Conservation (phyloP, 495 filamentous ascomycete species). For the Daldinia grandis region DNA sequence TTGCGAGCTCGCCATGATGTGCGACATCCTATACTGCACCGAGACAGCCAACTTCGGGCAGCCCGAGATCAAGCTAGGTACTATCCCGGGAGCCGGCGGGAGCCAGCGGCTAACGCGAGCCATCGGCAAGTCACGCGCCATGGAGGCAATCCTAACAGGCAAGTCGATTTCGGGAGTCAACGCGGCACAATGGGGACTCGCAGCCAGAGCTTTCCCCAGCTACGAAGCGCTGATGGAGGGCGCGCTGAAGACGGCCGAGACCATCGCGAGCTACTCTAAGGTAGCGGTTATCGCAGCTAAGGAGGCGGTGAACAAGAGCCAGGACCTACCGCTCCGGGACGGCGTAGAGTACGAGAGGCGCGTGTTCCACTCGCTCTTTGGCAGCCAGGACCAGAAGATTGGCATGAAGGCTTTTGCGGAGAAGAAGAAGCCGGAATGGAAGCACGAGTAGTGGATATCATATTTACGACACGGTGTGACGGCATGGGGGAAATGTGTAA, state of each 20-base stretch:
- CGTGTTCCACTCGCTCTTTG: slow-evolving; percentile 92
- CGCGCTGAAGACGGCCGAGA: slow-evolving; percentile 82
- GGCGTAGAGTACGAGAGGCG: slow-evolving; percentile 94
- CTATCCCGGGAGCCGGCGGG: slow-evolving; percentile 91
- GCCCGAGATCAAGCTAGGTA: slow-evolving; percentile 94
- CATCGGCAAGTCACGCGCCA: slow-evolving; percentile 87
- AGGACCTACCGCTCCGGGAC: slow-evolving; percentile 84
- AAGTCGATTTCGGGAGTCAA: slow-evolving; percentile 80
- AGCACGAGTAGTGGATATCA: slow-evolving; percentile 67
- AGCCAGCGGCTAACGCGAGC: slow-evolving; percentile 87
- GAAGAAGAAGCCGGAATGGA: slow-evolving; percentile 95
- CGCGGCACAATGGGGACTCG: slow-evolving; percentile 90
- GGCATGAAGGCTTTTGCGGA: slow-evolving; percentile 95
- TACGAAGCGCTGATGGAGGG: slow-evolving; percentile 83
- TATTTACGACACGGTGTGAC: background rate
- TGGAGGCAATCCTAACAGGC: slow-evolving; percentile 94
- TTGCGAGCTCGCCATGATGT: slow-evolving; percentile 98
- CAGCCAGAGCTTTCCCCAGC: slow-evolving; percentile 79
- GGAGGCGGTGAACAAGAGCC: slow-evolving; percentile 97
- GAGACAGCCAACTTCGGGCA: slow-evolving; percentile 86
- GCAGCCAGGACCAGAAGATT: slow-evolving; percentile 94
- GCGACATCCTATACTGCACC: slow-evolving; percentile 92
- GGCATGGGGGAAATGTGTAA: background rate
- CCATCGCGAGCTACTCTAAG: slow-evolving; percentile 80
- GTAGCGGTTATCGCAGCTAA: slow-evolving; percentile 91